phyloP scores from a whole-genome alignment of 2,329 filamentous ascomycete genomes.

The Pseudogymnoascus sp. region DNA sequence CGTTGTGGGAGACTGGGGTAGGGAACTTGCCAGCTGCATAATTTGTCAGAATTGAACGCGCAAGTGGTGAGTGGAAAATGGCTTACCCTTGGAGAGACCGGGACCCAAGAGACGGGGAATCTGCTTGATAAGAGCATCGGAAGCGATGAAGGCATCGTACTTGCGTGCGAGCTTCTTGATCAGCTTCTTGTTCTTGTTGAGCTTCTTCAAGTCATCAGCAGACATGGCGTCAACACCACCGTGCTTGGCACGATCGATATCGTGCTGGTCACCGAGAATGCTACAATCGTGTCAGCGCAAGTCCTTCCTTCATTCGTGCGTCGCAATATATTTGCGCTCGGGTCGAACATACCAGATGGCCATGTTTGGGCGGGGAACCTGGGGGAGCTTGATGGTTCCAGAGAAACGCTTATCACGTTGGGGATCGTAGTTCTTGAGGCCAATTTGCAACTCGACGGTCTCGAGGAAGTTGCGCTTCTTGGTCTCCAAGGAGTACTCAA shows the following conservation, averaged over 20 bases:
- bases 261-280: slow-evolving; percentile 90
- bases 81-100: slow-evolving; percentile 89
- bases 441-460: slow-evolving; percentile 87
- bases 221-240: slow-evolving; percentile 98
- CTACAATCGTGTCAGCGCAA: slow-evolving; percentile 37
- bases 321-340: slow-evolving; percentile 14
- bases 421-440: slow-evolving; percentile 98
- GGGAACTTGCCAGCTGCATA: slow-evolving; percentile 94
- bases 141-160: slow-evolving; percentile 99
- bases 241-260: slow-evolving; percentile 99
- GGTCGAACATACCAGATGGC: slow-evolving; percentile 59
- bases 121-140: slow-evolving; percentile 97
- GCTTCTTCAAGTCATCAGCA: slow-evolving; percentile 98
- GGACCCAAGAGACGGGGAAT: slow-evolving; percentile 99
- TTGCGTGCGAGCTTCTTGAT: slow-evolving; percentile 99
- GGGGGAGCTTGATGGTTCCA: slow-evolving; percentile 92
- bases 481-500: slow-evolving; percentile 89
- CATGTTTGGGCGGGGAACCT: slow-evolving; percentile 88
- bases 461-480: slow-evolving; percentile 99
- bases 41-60: slow-evolving; percentile 26
- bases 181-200: slow-evolving; percentile 99
- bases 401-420: slow-evolving; percentile 99
- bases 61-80: background rate
- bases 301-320: slow-evolving; percentile 14
- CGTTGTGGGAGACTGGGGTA: slow-evolving; percentile 92